Conservation (phyloP, 148 eudicot genomes). For the Rhododendron simsii region DNA sequence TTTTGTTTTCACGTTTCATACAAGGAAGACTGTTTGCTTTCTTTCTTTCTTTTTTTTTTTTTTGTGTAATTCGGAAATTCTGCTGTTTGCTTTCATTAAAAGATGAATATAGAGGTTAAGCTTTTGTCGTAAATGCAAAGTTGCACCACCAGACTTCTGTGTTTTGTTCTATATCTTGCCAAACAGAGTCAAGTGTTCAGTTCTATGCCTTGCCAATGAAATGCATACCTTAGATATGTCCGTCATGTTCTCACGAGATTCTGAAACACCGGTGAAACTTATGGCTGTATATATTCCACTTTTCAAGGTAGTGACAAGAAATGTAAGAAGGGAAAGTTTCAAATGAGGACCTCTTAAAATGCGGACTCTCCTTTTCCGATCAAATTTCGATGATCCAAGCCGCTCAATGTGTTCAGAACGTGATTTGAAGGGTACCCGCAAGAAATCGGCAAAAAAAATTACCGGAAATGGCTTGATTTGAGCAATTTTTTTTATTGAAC, state of each 20-base stretch:
- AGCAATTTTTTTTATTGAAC: too few relatives aligned
- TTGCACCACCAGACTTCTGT: neutral
- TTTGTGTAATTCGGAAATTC: too few relatives aligned
- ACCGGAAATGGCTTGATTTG: too few relatives aligned
- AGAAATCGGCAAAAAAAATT: too few relatives aligned
- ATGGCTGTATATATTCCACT: neutral
- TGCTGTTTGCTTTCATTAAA: neutral
- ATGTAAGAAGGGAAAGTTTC: neutral
- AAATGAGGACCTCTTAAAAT: too few relatives aligned
- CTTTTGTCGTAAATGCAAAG: neutral
- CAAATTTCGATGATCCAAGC: too few relatives aligned
- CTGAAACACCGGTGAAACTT: neutral
- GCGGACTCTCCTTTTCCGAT: too few relatives aligned
- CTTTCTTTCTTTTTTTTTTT: too few relatives aligned
- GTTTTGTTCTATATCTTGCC: neutral
- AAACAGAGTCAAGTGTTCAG: neutral
- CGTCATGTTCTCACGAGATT: neutral
- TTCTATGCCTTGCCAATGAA: neutral
- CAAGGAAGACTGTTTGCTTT: neutral
- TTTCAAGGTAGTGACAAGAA: neutral
- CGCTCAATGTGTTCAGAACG: too few relatives aligned
- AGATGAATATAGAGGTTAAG: neutral
- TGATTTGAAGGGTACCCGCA: too few relatives aligned
- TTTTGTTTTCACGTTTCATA: neutral
- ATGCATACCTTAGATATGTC: neutral